Evolutionary conservation across 371 early-diverging fungal species (phyloP).

Genomic region (Mortierella sp.): DNA sequence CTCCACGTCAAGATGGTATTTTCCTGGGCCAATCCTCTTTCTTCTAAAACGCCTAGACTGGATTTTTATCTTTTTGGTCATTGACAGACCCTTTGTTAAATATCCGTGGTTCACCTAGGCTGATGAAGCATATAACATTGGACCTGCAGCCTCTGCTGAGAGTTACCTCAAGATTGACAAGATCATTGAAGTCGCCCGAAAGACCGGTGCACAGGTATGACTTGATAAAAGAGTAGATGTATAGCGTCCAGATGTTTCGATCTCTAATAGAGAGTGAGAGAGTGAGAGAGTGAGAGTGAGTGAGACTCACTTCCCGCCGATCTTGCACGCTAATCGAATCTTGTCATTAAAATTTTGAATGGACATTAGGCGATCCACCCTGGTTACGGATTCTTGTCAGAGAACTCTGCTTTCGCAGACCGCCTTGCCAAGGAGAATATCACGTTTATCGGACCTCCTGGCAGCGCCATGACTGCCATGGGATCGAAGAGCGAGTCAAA

Average conservation of each 20-base stretch:
- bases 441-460: slow-evolving; percentile 94
- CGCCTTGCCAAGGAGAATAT: slow-evolving; percentile 72
- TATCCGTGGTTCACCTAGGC: slow-evolving; percentile 63
- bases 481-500: slow-evolving; percentile 97
- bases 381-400: slow-evolving; percentile 96
- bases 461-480: slow-evolving; percentile 92
- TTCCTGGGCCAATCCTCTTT: not conserved
- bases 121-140: slow-evolving; percentile 93
- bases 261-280: no score
- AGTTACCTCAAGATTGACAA: slow-evolving; percentile 89
- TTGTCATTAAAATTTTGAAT: no score
- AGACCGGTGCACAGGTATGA: slow-evolving; percentile 84
- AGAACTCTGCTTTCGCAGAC: slow-evolving; percentile 92
- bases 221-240: not conserved
- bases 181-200: slow-evolving; percentile 85
- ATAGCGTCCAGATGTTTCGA: no score
- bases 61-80: not conserved
- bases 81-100: not conserved
- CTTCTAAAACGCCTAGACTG: not conserved
- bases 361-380: slow-evolving; percentile 87
- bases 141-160: slow-evolving; percentile 85
- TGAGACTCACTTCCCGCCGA: no score
- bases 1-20: slow-evolving; percentile 81
- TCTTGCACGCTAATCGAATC: no score
- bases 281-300: no score